Evolutionary conservation across 352 stramenopile genomes (phyloP), one percentile per base, ranked within the genome.

Genomic region (Nothophytophthora sp.): DNA sequence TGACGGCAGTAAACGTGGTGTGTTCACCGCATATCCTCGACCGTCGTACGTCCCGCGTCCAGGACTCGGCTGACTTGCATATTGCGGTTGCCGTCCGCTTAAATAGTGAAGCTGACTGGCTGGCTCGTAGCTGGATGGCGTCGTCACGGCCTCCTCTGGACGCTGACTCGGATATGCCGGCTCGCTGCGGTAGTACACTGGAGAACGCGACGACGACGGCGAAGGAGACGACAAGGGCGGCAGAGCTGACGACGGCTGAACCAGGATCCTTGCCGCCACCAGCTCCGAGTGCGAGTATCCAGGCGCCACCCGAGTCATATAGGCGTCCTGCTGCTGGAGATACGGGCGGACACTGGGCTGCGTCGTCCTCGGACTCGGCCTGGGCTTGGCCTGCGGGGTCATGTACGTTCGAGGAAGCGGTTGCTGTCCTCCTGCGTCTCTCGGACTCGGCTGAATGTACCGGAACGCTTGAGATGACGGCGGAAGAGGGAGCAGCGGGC

Each of bases 201-300:
- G 13, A 12, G 28, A 34, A 16, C 53, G 46, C 20, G 41, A n/a
- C 22, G 29, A 19, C 20, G 25, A 3, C 15, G 36, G 29, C 0
- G 50, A 8, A 11, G 36, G 2, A 18, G 24, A 48, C 11, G 46
- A 24, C 29, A 53, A 39, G 12, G 36, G 2, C 36, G 20, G 36
- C 20, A 28, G 2, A 4, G 50, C 12, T 23, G 35, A 22, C 7
- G 39, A 32, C 15, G 63, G 44, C 23, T 67, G 56, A 11, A 55
- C 50, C 24, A 78, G 47, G 9, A 60, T 60, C 38, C 44, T 67
- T 2, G 68, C 68, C 19, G 64, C 68, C 15, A 55, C 33, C 13
- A 72, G 45, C 41, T 74, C 63, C 22, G 63, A 77, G 23, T 58
- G 52, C 12, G 63, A 70, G 47, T 77, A 74, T 1, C 38, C 50